Evolutionary conservation across 495 filamentous ascomycete species (phyloP), one percentile per base, ranked within the genome.

Genomic region (Diplogelasinospora grovesii): DNA sequence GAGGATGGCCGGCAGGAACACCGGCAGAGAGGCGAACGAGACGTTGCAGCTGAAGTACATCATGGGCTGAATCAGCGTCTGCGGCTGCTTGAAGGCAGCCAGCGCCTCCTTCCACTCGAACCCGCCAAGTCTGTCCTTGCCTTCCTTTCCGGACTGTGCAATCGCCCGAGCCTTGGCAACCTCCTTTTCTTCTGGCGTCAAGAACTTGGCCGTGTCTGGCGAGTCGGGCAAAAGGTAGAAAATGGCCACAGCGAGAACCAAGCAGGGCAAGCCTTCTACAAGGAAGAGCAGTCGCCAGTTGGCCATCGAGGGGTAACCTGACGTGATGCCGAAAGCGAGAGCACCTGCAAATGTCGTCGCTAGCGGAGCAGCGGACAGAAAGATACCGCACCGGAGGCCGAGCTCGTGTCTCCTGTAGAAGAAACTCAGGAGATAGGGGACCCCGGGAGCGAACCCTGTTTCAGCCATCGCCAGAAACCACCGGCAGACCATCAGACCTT

Each of bases 231-330:
- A 61, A 39, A 71, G 75, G 49, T 77, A 81, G 54, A 68, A 94
- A 1, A 81, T 76, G 21, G 83, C 45, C 13, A 79, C 39, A 0
- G 82, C 80, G n/a, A 85, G 70, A 3, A 79, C 29, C 26, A 86
- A 65, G 2, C 77, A 81, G 3, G 88, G 88, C 3, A 86, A 48
- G 3, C 88, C 88, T 61, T 95, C 88, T 4, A 90, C 81, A 4
- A 94, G 65, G 60, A 95, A 92, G 15, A 95, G 60, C 1, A 94
- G 59, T 22, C 85, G 73, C 88, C 88, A 95, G 36, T 77, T 83
- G 1, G 82, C 73, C 25, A 94, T 64, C 6, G 67, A 56, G 1
- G 19, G 66, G 53, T 79, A 70, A 2, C 82, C 80, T 0, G 75
- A 82, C 0, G 84, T 89, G 41, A 95, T 92, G 5, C 79, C 85